These are phyloP conservation scores for Brassica juncea DNA, from an alignment of 345 rosid species.

Conservation along the genomic window DNA sequence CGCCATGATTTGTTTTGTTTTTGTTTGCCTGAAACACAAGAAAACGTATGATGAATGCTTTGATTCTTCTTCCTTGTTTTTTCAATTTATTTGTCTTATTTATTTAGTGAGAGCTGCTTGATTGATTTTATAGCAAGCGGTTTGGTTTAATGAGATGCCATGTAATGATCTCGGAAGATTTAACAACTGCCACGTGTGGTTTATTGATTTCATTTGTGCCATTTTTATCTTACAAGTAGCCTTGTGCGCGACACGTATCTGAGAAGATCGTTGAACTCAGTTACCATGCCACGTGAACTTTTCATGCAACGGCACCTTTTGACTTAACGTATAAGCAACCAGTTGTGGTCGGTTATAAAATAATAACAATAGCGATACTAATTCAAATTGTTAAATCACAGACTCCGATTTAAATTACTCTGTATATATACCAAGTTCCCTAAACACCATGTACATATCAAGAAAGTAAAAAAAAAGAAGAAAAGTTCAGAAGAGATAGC, in stretches of 20 bases:
- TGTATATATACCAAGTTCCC: background rate
- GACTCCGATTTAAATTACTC: background rate
- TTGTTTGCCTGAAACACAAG: background rate
- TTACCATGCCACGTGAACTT: background rate
- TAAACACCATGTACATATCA: background rate
- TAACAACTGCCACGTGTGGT: background rate
- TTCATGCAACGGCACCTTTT: background rate
- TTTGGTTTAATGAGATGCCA: background rate
- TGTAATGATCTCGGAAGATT: background rate
- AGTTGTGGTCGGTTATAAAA: background rate
- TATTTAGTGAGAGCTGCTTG: background rate
- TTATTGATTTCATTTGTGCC: background rate
- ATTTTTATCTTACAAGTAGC: background rate
- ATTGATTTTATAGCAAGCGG: background rate
- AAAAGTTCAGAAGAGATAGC: background rate
- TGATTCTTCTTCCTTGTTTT: background rate
- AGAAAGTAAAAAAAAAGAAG: background rate
- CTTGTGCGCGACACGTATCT: background rate
- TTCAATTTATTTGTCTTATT: background rate
- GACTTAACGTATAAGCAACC: background rate
- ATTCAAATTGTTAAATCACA: background rate
- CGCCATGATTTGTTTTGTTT: constrained; percentile 41
- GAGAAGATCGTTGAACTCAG: background rate
- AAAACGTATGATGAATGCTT: background rate
- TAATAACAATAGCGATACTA: background rate